Conservation (phyloP, 108 stramenopile species). For the Cyclotella cryptica region DNA sequence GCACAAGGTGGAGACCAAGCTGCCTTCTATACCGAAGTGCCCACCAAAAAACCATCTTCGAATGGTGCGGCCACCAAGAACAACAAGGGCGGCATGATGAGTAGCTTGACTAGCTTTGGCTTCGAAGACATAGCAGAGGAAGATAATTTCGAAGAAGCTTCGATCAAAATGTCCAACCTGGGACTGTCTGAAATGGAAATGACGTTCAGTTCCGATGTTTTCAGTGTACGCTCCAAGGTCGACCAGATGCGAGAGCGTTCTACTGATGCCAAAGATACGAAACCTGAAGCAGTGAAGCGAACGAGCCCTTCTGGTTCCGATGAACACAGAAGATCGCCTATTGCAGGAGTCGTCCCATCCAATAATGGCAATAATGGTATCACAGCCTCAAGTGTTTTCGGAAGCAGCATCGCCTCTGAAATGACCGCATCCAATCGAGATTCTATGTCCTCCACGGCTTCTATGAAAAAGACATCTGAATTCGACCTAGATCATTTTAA, state of each 20-base stretch:
- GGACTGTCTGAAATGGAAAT: constrained; percentile 40
- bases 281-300: neutral
- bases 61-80: neutral
- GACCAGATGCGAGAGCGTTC: neutral
- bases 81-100: constrained; percentile 15
- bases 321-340: neutral
- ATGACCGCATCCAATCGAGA: neutral
- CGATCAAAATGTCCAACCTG: constrained; percentile 35
- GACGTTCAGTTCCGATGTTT: constrained; percentile 39
- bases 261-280: neutral
- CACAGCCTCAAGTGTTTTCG: constrained; percentile 4
- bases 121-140: constrained; percentile 48
- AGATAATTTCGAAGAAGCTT: constrained; percentile 25
- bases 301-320: constrained; percentile 8
- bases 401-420: constrained; percentile 2
- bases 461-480: constrained; percentile 2
- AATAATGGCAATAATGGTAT: neutral
- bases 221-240: constrained; percentile 37
- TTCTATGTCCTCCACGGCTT: constrained; percentile 16
- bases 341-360: neutral
- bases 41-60: constrained; percentile 10
- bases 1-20: neutral
- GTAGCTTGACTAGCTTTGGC: constrained; percentile 20
- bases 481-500: constrained; percentile 39
- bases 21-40: constrained; percentile 14